phyloP scores from a whole-genome alignment of 805 yeast genomes.

The Kuraishia piskuri region DNA sequence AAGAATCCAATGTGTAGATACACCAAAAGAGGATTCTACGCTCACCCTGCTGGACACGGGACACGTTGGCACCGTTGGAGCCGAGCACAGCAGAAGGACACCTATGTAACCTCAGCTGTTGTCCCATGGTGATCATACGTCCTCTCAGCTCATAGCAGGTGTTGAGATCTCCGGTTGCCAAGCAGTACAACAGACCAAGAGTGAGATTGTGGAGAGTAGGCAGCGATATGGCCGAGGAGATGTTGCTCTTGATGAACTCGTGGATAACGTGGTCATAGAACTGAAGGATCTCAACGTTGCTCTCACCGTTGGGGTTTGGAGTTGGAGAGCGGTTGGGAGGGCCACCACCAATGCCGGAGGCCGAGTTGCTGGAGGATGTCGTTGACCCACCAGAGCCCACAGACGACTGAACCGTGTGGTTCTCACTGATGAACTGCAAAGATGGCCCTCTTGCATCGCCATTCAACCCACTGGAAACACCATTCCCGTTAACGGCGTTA shows the following conservation, averaged over 20 bases:
- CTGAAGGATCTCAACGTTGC: slow-evolving; percentile 26
- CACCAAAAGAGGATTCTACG: slow-evolving; percentile 83
- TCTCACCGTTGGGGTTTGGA: slow-evolving; percentile 2
- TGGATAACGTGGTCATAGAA: slow-evolving; percentile 56
- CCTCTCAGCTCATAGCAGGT: slow-evolving; percentile 74
- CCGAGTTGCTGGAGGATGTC: not conserved
- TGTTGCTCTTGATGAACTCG: slow-evolving; percentile 53
- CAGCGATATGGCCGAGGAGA: slow-evolving; percentile 52
- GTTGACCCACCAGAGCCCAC: not conserved
- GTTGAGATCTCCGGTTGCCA: slow-evolving; percentile 64
- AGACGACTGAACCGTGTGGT: slow-evolving; percentile 6
- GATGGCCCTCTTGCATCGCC: not conserved
- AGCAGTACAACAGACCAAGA: slow-evolving; percentile 60
- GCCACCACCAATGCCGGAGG: not conserved
- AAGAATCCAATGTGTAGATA: slow-evolving; percentile 66
- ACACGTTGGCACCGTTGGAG: slow-evolving; percentile 54
- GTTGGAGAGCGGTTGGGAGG: not conserved
- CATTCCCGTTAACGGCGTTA: not conserved
- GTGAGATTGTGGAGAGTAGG: slow-evolving; percentile 64
- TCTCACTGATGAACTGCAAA: not conserved
- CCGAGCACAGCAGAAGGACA: slow-evolving; percentile 79
- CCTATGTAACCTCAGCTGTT: slow-evolving; percentile 75
- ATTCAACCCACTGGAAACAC: not conserved
- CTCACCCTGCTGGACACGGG: slow-evolving; percentile 70
- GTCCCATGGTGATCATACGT: slow-evolving; percentile 72